A percentile compares a stretch with the other conserved stretches of the same genome.
These are phyloP conservation scores for Sodiomyces alkalinus DNA, from an alignment of 2,329 filamentous ascomycete species.

Conservation along the genomic window DNA sequence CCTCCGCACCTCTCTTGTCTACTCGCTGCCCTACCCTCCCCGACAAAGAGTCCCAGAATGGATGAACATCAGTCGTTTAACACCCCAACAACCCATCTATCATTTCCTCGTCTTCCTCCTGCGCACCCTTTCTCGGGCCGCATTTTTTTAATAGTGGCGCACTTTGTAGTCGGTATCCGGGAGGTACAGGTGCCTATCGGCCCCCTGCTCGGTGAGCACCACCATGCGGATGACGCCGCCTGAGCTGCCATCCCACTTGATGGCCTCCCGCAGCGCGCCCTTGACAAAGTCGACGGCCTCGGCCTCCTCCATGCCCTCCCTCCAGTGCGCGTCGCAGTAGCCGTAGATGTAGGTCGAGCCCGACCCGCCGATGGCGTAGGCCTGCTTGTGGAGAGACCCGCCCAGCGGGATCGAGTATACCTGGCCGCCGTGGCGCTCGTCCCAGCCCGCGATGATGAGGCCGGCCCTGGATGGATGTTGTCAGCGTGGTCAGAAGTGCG, in stretches of 20 bases:
- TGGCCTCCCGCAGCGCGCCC: constrained; percentile 77
- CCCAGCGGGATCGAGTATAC: constrained; percentile 96
- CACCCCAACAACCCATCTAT: too few relatives aligned
- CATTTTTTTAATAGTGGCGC: constrained; percentile 50
- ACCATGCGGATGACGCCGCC: constrained; percentile 98
- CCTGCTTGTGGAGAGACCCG: constrained; percentile 92
- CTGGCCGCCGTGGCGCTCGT: constrained; percentile 85
- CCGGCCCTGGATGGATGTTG: constrained; percentile 75
- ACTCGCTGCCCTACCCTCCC: not conserved
- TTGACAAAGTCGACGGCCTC: constrained; percentile 91
- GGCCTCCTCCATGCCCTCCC: constrained; percentile 81
- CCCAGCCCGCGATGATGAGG: constrained; percentile 97
- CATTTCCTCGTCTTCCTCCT: constrained; percentile 1
- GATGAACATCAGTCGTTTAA: too few relatives aligned
- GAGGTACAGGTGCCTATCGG: constrained; percentile 86
- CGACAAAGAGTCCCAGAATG: too few relatives aligned
- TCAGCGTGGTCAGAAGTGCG: too few relatives aligned
- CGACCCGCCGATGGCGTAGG: constrained; percentile 90
- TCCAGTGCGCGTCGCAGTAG: constrained; percentile 95
- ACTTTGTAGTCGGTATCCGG: constrained; percentile 80
- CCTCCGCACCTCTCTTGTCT: not conserved
- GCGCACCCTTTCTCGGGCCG: constrained; percentile 11
- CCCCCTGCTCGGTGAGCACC: constrained; percentile 78
- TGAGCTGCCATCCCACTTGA: constrained; percentile 98
- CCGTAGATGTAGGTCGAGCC: constrained; percentile 99